phyloP scores from a whole-genome alignment of 2,329 filamentous ascomycete genomes.

The Ophiosphaerella narmari region DNA sequence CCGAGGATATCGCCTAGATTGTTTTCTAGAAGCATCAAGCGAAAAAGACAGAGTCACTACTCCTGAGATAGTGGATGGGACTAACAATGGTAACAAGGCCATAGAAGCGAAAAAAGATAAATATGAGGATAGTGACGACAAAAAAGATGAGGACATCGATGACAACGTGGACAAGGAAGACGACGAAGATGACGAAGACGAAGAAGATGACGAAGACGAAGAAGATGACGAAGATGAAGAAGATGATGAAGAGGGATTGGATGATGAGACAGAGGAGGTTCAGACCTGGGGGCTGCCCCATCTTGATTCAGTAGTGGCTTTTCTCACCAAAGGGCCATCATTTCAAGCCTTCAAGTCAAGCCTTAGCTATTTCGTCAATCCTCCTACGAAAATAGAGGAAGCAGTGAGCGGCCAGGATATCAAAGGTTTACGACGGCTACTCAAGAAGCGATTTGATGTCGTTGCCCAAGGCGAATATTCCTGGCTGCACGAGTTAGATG shows the following conservation, averaged over 20 bases:
- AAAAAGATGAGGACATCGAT: too few species aligned
- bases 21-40: background rate
- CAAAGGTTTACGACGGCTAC: background rate
- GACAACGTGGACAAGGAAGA: too few species aligned
- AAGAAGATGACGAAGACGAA: background rate
- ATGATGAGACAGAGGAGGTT: background rate
- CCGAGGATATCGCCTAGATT: background rate
- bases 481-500: slow-evolving; percentile 1
- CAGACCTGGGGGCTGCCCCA: background rate
- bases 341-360: background rate
- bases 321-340: background rate
- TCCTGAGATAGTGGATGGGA: too few species aligned
- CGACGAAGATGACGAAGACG: background rate
- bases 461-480: slow-evolving; percentile 1
- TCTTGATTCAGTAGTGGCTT: background rate
- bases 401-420: background rate
- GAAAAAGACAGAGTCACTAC: too few species aligned
- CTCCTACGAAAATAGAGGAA: background rate
- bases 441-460: background rate
- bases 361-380: background rate
- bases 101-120: too few species aligned
- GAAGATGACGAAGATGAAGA: background rate
- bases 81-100: too few species aligned
- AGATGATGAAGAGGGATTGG: too few species aligned
- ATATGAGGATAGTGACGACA: too few species aligned